Evolutionary conservation across 148 eudicot genomes (phyloP), one percentile per base, ranked within the genome.

Genomic region (Rhododendron williamsianum): DNA sequence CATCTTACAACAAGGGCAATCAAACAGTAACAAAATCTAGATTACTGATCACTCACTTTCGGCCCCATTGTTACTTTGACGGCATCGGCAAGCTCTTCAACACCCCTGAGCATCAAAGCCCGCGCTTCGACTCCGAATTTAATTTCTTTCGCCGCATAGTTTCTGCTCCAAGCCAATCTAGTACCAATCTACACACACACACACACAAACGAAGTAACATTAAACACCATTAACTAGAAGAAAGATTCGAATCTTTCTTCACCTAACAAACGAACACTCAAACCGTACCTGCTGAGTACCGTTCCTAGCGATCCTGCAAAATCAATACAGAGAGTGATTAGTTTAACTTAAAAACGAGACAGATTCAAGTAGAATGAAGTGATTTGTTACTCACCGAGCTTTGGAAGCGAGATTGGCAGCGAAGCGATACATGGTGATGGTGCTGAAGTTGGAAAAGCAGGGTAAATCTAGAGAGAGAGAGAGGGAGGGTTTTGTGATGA

Each of bases 51-150:
- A 60, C 82, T 81, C 77, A 89, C 93, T 81, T 91, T 91, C 16
- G 93, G 93, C 11, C 93, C 93, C 93, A 91, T 91, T 10, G 93
- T 91, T 13, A 89, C 93, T 91, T 89, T 89, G 74, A 91, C 93
- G 45, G 93, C 93, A 85, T 91, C 91, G 18, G 93, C 92, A 65
- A 91, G 92, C 88, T 90, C 92, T 52, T 90, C 92, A 27, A 91
- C 93, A 71, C 92, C 90, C 60, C 84, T 83, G 58, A 89, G 90
- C 90, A 90, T 90, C 86, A 76, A 69, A 54, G 86, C 89, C 41
- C 90, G 89, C 8, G 92, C 92, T 58, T 90, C 90, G 23, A 88
- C 89, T 38, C 92, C 92, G 43, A 90, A 90, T 79, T 35, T 89
- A 51, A 90, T 84, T 4, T 90, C 90, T 82, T 90, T 90, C 8